Percentiles rank a stretch among this genome's conserved stretches.
Conservation (phyloP, 2,329 filamentous ascomycete species). For the Microsporum audouinii region DNA sequence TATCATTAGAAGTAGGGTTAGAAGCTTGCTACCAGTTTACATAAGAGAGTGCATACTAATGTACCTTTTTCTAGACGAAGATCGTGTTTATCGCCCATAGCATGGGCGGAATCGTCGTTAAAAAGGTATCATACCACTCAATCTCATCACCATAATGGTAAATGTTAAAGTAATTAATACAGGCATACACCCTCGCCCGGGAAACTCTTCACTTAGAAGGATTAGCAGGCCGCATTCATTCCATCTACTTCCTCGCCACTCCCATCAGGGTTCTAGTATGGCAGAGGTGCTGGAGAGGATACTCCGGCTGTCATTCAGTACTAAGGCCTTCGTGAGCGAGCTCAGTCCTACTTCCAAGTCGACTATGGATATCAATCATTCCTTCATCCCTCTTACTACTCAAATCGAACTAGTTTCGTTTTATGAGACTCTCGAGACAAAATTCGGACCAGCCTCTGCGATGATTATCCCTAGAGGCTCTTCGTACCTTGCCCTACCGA, state of each 20-base stretch:
- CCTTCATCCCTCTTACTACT: not conserved
- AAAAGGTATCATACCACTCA: slow-evolving; percentile 14
- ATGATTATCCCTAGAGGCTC: not conserved
- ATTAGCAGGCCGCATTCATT: slow-evolving; percentile 12
- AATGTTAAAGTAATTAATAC: not conserved
- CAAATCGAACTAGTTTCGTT: not conserved
- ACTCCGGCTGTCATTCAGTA: not conserved
- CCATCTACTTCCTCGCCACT: slow-evolving; percentile 20
- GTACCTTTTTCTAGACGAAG: slow-evolving; percentile 1
- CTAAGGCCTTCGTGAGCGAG: not conserved
- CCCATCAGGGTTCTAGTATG: slow-evolving; percentile 18
- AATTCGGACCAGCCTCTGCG: not conserved
- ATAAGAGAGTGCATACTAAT: not conserved
- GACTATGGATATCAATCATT: not conserved
- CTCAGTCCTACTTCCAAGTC: not conserved
- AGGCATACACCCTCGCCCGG: slow-evolving; percentile 9
- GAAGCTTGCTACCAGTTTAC: not conserved
- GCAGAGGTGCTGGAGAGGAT: slow-evolving; percentile 19
- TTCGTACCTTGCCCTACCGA: not conserved
- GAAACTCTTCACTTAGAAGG: slow-evolving; percentile 12
- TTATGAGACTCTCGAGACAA: not conserved
- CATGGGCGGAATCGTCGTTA: slow-evolving; percentile 23
- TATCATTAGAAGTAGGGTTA: not conserved
- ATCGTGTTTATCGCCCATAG: slow-evolving; percentile 16
- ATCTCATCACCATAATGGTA: not conserved